phyloP scores from a whole-genome alignment of 768 basidiomycete genomes.

The Gyrodon lividus region DNA sequence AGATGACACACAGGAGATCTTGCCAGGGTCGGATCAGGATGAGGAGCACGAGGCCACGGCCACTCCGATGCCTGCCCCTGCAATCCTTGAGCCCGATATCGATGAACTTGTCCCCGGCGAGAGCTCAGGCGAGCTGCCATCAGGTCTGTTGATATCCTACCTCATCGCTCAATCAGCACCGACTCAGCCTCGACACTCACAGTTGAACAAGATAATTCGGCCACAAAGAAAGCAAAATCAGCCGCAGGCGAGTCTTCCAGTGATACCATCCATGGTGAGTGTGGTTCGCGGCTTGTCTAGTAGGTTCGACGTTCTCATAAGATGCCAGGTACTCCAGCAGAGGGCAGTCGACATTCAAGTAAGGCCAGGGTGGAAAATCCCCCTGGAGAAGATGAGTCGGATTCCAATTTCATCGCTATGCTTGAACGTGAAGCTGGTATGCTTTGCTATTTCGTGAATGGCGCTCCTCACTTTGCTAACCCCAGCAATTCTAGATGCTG shows the following conservation, averaged over 20 bases:
- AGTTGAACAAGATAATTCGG: conserved; percentile 9
- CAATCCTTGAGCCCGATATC: conserved; percentile 9
- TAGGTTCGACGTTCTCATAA: conserved; percentile 2
- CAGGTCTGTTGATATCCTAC: conserved; percentile 8
- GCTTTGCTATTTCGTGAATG: background rate
- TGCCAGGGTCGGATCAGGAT: conserved; percentile 12
- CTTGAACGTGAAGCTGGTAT: conserved; percentile 33
- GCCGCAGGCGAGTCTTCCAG: conserved; percentile 3
- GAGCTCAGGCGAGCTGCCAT: background rate
- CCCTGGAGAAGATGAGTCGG: conserved; percentile 27
- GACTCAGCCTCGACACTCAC: background rate
- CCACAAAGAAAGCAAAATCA: background rate
- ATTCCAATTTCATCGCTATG: conserved; percentile 25
- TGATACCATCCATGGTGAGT: conserved; percentile 13
- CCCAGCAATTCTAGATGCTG: conserved; percentile 17
- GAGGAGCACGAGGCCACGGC: conserved; percentile 11
- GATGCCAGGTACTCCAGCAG: conserved; percentile 1
- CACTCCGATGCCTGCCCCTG: conserved; percentile 14
- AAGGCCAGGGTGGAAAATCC: conserved; percentile 1
- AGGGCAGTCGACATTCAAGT: conserved; percentile 15
- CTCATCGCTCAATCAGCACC: background rate
- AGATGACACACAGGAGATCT: conserved; percentile 15
- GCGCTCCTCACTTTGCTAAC: conserved; percentile 4
- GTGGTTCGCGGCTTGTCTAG: background rate
- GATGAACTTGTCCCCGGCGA: background rate